Evolutionary conservation across 2,329 filamentous ascomycete species (phyloP), one percentile per base, ranked within the genome.

Genomic region (Cladosporium sp.): DNA sequence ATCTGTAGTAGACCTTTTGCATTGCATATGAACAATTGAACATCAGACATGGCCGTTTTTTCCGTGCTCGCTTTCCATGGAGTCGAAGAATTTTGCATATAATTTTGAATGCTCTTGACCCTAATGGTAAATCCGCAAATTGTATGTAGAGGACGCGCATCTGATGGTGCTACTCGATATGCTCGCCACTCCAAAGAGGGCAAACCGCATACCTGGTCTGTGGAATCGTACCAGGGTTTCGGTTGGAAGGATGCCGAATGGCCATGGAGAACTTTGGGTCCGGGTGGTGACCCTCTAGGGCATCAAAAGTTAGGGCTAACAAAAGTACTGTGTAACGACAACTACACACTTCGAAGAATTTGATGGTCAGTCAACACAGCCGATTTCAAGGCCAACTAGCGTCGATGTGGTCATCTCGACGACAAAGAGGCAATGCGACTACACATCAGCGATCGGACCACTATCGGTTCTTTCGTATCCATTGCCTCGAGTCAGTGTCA

Each of bases 1-100:
- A 13, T 56, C n/a, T 56, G 26, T n/a, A 36, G 53, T 34, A 56
- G 30, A 56, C 53, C 16, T 56, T 56, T 56, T 56, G 28, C 53
- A 36, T 56, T 56, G 53, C 53, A 56, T 34, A 56, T 14, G 30
- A 56, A 56, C 28, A 56, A 51, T 28, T 51, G 23, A 28, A 51
- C 3, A 51, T 28, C 26, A 51, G 26, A 51, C 39, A 21, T 46
- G n/a, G 39, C 2, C 30, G 2, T 13, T 11, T 46, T 13, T 46
- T 23, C n/a, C n/a, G n/a, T 46, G 39, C n/a, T 21, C 39, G 18
- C 39, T 8, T 46, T 2, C n/a, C 21, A 18, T 7, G 36, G 18
- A 28, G 28, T n/a, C n/a, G n/a, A n/a, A n/a, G n/a, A n/a, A n/a
- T n/a, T 39, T 39, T 18, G 6, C 16, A 7, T 28, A 28, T 28